phyloP scores from a whole-genome alignment of 2,329 filamentous ascomycete genomes.

The Ophiostoma montium region DNA sequence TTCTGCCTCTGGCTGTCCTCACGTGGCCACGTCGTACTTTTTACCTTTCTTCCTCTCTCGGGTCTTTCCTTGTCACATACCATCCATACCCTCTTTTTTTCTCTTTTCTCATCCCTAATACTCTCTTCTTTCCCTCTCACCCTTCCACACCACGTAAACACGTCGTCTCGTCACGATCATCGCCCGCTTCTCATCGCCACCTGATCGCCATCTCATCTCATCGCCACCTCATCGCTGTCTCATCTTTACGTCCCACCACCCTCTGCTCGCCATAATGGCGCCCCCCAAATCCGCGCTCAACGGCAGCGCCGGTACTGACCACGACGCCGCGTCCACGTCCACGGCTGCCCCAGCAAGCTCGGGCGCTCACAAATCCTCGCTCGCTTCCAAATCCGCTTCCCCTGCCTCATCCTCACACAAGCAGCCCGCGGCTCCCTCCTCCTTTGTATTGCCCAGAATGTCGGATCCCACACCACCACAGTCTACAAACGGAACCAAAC shows the following conservation, averaged over 20 bases:
- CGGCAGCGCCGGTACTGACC: conserved; percentile 2
- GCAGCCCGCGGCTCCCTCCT: conserved; percentile 16
- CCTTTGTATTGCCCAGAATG: conserved; percentile 20
- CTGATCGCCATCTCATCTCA: neutral
- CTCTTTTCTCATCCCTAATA: neutral
- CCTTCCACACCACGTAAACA: neutral
- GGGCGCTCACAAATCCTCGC: conserved; percentile 3
- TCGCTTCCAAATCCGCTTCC: conserved; percentile 5
- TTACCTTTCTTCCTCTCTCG: neutral
- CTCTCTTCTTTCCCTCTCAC: neutral
- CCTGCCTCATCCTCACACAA: conserved; percentile 12
- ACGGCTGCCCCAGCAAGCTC: neutral
- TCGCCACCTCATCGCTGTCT: neutral
- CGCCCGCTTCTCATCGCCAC: neutral
- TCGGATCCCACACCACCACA: conserved; percentile 16
- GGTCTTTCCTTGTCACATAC: neutral
- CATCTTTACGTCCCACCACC: conserved; percentile 4
- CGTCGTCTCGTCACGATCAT: too few relatives aligned
- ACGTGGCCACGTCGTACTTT: neutral
- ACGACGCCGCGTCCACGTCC: neutral
- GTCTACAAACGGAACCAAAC: neutral
- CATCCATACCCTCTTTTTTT: neutral
- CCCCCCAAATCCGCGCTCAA: conserved; percentile 10
- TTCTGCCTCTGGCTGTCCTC: neutral
- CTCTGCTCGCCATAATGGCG: conserved; percentile 7